Evolutionary conservation across 2,329 filamentous ascomycete species (phyloP).

Genomic region (Coleophoma eucalyptorum): DNA sequence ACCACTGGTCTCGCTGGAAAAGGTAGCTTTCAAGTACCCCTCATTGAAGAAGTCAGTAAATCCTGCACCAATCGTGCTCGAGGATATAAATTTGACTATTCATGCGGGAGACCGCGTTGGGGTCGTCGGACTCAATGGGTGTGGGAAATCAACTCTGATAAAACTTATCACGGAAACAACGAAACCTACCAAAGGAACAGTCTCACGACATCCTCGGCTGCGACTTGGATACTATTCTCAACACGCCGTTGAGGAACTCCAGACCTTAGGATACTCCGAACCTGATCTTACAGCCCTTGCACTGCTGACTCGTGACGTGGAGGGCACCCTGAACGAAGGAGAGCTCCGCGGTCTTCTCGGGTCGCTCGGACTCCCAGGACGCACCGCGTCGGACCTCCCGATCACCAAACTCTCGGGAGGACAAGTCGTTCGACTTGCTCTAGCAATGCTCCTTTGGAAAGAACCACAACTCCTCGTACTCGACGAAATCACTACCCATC

Average conservation of each 20-base stretch:
- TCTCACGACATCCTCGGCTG: conserved; percentile 64
- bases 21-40: conserved; percentile 62
- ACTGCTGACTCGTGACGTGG: conserved; percentile 53
- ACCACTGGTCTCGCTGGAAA: conserved; percentile 68
- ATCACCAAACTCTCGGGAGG: conserved; percentile 73
- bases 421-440: conserved; percentile 78
- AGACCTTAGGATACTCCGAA: conserved; percentile 43
- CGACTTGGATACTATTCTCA: conserved; percentile 77
- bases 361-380: conserved; percentile 66
- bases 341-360: conserved; percentile 63
- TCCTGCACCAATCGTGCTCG: conserved; percentile 43
- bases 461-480: conserved; percentile 94
- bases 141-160: conserved; percentile 77
- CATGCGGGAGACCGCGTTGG: conserved; percentile 72
- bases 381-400: conserved; percentile 69
- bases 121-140: conserved; percentile 74
- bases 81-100: conserved; percentile 64
- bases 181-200: conserved; percentile 55
- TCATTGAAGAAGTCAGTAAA: conserved; percentile 18
- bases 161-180: conserved; percentile 62
- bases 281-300: conserved; percentile 60
- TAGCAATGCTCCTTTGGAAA: conserved; percentile 94
- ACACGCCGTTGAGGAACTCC: conserved; percentile 69
- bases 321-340: conserved; percentile 56
- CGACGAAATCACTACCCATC: conserved; percentile 93